Evolutionary conservation across 257 asterid genomes (phyloP), one percentile per base, ranked within the genome.

Genomic region (Salvia miltiorrhiza): DNA sequence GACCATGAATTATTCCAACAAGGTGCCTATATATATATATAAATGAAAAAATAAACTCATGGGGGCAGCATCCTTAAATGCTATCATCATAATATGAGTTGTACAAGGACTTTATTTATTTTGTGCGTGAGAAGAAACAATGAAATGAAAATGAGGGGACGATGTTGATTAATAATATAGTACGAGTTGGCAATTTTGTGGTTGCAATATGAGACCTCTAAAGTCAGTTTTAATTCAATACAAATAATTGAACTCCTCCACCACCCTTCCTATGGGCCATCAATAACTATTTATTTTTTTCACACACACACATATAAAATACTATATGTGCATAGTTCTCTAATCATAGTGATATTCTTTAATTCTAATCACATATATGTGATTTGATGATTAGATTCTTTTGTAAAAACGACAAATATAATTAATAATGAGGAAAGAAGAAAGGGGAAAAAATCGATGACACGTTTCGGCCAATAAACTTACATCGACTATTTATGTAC

Each of bases 111-210:
- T 57, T 68, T 10, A 49, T 4, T 23, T 53, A 17, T 11, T 21
- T 20, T 30, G 13, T 64, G 40, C 39, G 32, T 50, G 62, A 48
- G 63, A 71, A 67, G 48, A 67, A 71, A 79, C 70, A 62, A 67
- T 19, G 10, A 20, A 55, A 55, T 16, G 80, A 75, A 71, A 71
- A 68, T 57, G 78, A 79, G 48, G 78, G 69, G 35, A 61, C 71
- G 63, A 67, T 54, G 54, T 73, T 77, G 37, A 30, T 19, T 44
- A 54, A 30, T 47, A 68, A 61, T 54, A 41, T 54, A 41, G 16
- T 12, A 32, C 2, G 71, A 74, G 52, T 59, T 54, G 62, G 40
- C 14, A 48, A 56, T 14, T 14, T 9, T 30, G 44, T 61, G 67
- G 53, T 21, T 40, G 56, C 43, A 49, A 48, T 56, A 63, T 32